Conservation (phyloP, 257 asterid species). For the Misopates orontium region DNA sequence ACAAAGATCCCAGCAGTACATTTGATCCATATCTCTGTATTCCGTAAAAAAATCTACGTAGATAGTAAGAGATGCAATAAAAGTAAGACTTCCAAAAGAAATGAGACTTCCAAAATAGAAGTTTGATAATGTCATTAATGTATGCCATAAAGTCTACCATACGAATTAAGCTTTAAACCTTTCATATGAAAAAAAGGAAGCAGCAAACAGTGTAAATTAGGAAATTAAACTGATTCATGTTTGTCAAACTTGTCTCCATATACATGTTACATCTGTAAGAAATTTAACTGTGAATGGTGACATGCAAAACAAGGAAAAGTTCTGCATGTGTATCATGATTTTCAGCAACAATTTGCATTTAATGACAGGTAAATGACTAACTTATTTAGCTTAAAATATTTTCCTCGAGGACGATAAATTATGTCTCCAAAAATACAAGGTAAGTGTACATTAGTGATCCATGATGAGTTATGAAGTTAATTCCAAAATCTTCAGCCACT, state of each 20-base stretch:
- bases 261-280: not conserved
- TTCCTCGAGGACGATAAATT: slow-evolving; percentile 5
- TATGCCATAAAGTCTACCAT: slow-evolving; percentile 6
- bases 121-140: slow-evolving; percentile 5
- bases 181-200: not conserved
- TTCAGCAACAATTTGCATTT: not conserved
- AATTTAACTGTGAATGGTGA: too few relatives aligned
- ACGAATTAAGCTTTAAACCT: not conserved
- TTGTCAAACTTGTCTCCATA: not conserved
- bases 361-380: slow-evolving; percentile 1
- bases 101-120: not conserved
- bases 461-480: not conserved
- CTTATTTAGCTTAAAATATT: too few relatives aligned
- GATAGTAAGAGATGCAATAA: slow-evolving; percentile 16
- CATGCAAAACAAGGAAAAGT: not conserved
- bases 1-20: too few relatives aligned
- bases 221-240: not conserved
- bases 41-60: slow-evolving; percentile 22
- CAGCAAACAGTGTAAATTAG: not conserved
- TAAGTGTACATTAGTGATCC: slow-evolving; percentile 1
- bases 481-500: not conserved
- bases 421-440: not conserved
- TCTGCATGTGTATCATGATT: too few relatives aligned
- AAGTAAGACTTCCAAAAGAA: slow-evolving; percentile 17
- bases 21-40: not conserved